Base-by-base conservation (phyloP, 2,329 filamentous ascomycete species). In the Parascedosporium putredinis region DNA sequence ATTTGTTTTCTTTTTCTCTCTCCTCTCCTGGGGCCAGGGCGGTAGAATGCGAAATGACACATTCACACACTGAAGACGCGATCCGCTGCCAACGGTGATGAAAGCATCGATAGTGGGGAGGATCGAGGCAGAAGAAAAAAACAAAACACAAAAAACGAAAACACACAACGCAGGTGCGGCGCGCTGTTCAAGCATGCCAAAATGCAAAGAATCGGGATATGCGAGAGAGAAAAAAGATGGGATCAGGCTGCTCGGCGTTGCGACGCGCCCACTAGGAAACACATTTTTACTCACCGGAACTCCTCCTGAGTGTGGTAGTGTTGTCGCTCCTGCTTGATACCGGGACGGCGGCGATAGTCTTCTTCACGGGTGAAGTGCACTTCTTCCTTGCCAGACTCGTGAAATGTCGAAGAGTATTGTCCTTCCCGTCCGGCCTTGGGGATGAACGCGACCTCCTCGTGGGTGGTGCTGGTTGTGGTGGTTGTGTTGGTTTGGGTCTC, bases 361-460 rank as follows among this genome's bases (percentile, higher is more conserved):
- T 87, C 81, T 74, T 87, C 81, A 73, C 78, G 81, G 73, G 87
- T 81, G 70, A 86, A 84, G 64, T 71, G 78, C 74, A 94, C 80
- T 81, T 94, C 86, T 75, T 88, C 81, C 74, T 82, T 80, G 9
- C 29, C 71, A 18, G 27, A 24, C 66, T 71, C 73, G 64, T 76
- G 72, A 76, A 78, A 74, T 74, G 81, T 83, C 85, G 38, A 42
- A 42, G 84, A 88, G 79, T 83, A 75, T 79, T 86, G 81, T 88
- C 86, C 88, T 90, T 95, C 89, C 89, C 88, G 90, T 94, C 90
- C 90, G 86, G 87, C 84, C 84, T 81, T 74, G 60, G 61, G 74
- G 60, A 88, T 78, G 76, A 88, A 81, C 74, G 91, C 83, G 76
- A 87, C 81, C 82, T 95, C 88, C 83, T 91, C 83, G 82, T 89